phyloP scores from a whole-genome alignment of 495 filamentous ascomycete species.

The Cryomyces minteri region DNA sequence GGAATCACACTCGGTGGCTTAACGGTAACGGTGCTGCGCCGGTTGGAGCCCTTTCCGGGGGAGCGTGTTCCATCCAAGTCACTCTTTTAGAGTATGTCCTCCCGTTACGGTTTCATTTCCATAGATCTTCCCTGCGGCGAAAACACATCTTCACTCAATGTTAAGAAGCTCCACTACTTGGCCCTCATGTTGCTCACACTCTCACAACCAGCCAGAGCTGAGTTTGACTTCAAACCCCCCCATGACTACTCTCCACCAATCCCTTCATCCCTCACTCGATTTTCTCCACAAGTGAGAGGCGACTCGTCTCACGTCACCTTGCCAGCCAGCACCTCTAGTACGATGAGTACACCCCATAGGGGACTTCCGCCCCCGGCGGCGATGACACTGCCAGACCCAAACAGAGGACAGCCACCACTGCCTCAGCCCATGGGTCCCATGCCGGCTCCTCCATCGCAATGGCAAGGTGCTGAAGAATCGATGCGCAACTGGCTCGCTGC shows the following conservation, averaged over 20 bases:
- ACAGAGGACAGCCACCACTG: conserved; percentile 3
- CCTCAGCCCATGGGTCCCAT: conserved; percentile 23
- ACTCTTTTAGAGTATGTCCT: too few species aligned
- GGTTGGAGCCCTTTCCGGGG: too few species aligned
- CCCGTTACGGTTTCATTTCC: too few species aligned
- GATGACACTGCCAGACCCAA: conserved; percentile 37
- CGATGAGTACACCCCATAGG: conserved; percentile 58
- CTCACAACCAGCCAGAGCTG: conserved; percentile 37
- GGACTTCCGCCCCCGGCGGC: conserved; percentile 56
- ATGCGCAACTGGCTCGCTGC: conserved; percentile 69
- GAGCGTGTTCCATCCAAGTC: too few species aligned
- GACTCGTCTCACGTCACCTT: conserved; percentile 24
- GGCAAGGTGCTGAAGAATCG: conserved; percentile 58
- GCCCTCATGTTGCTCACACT: conserved; percentile 44
- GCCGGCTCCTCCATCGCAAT: conserved; percentile 51
- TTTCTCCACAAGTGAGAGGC: conserved; percentile 36
- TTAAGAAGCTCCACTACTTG: not conserved
- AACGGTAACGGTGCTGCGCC: too few species aligned
- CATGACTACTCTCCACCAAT: conserved; percentile 48
- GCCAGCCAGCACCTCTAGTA: conserved; percentile 18
- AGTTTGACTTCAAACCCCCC: conserved; percentile 46
- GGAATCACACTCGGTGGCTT: too few species aligned
- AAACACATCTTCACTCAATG: not conserved
- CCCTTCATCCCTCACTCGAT: conserved; percentile 37
- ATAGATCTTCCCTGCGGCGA: too few species aligned